phyloP scores from a whole-genome alignment of 2,329 filamentous ascomycete species.

The Alternaria panax region DNA sequence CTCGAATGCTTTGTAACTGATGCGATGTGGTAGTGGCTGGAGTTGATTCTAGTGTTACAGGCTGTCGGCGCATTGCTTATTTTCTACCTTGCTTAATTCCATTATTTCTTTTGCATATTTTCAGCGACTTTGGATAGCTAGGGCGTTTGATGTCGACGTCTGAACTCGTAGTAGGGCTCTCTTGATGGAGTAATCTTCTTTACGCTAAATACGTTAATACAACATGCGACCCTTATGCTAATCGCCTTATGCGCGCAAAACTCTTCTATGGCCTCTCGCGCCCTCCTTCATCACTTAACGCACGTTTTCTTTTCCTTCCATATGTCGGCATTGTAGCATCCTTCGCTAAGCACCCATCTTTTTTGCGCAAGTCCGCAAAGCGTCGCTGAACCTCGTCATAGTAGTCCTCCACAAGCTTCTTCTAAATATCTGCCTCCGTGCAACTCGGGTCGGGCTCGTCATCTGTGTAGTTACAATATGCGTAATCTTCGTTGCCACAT shows the following conservation, averaged over 20 bases:
- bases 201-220: neutral
- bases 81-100: neutral
- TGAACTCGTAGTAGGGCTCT: neutral
- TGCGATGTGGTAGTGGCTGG: neutral
- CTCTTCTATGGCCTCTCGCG: neutral
- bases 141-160: neutral
- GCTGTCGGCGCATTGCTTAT: neutral
- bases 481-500: constrained; percentile 9
- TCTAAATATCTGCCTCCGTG: neutral
- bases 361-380: neutral
- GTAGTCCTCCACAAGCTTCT: neutral
- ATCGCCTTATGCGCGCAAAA: neutral
- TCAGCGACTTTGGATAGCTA: neutral
- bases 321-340: neutral
- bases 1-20: neutral
- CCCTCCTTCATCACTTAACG: neutral
- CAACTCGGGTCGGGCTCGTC: neutral
- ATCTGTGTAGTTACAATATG: neutral
- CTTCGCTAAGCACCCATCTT: neutral
- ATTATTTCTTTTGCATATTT: neutral
- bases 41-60: neutral
- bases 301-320: constrained; percentile 6
- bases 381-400: neutral
- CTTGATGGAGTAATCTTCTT: neutral
- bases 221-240: neutral